A percentile compares a stretch with the other conserved stretches of the same genome.
These are phyloP conservation scores for Lotmaria passim DNA, from an alignment of 208 protist species.

Conservation along the genomic window DNA sequence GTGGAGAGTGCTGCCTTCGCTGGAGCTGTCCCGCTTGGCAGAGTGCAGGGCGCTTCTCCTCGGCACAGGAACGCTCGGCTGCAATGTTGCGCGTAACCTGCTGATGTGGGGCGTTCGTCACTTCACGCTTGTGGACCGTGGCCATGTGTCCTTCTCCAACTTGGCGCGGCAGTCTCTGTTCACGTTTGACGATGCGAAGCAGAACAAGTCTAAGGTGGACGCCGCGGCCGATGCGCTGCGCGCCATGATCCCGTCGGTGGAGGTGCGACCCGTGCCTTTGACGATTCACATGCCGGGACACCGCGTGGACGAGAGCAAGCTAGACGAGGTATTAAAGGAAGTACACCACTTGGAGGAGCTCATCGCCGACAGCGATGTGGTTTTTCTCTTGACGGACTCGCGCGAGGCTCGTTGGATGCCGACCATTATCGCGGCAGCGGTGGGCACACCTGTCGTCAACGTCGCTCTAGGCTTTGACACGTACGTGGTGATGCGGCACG, in stretches of 20 bases:
- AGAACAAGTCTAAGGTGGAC: conserved; percentile 81
- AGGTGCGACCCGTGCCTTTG: conserved; percentile 58
- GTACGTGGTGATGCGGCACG: conserved; percentile 98
- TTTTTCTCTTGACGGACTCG: conserved; percentile 98
- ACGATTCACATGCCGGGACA: conserved; percentile 98
- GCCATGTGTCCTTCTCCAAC: conserved; percentile 96
- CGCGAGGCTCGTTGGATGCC: conserved; percentile 98
- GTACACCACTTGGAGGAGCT: conserved; percentile 77
- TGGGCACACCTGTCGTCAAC: conserved; percentile 95
- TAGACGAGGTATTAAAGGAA: conserved; percentile 36
- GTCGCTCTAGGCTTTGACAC: conserved; percentile 98
- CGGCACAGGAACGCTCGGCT: conserved; percentile 98
- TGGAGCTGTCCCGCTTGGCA: conserved; percentile 91
- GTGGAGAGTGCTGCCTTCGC: conserved; percentile 95
- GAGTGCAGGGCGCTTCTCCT: conserved; percentile 94
- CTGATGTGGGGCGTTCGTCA: conserved; percentile 97
- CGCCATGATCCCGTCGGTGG: conserved; percentile 89
- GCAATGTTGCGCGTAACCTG: conserved; percentile 96
- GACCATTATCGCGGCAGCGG: conserved; percentile 85
- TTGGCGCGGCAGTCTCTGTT: conserved; percentile 94
- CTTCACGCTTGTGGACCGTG: conserved; percentile 97
- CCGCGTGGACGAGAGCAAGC: conserved; percentile 41
- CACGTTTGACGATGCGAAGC: conserved; percentile 80
- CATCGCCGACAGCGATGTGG: conserved; percentile 92
- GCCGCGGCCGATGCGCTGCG: conserved; percentile 90